A percentile compares a stretch with the other conserved stretches of the same genome.
These are phyloP conservation scores for Nicotiana otophora DNA, from an alignment of 257 asterid species.

Conservation along the genomic window DNA sequence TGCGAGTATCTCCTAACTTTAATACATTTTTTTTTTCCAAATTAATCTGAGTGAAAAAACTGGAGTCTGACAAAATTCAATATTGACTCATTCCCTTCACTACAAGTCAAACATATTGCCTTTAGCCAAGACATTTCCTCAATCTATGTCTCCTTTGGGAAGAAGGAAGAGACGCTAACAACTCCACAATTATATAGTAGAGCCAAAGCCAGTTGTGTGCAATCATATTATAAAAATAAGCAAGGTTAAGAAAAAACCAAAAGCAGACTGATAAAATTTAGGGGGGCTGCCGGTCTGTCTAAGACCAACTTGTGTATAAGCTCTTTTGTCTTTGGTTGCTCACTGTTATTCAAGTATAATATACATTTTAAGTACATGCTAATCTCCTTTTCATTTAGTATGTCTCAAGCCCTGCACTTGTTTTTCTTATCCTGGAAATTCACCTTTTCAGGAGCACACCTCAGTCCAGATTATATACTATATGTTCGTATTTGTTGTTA, in stretches of 20 bases:
- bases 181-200: neutral
- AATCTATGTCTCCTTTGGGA: neutral
- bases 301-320: neutral
- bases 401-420: neutral
- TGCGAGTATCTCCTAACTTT: too few relatives aligned
- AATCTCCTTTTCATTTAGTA: neutral
- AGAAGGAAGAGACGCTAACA: neutral
- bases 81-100: neutral
- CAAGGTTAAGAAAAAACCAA: neutral
- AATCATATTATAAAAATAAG: neutral
- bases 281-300: constrained; percentile 2
- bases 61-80: neutral
- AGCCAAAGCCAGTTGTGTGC: neutral
- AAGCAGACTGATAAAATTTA: neutral
- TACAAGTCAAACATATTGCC: constrained; percentile 4
- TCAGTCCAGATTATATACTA: too few relatives aligned
- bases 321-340: constrained; percentile 5
- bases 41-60: neutral
- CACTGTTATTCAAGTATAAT: neutral
- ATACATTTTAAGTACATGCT: neutral
- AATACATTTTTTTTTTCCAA: neutral
- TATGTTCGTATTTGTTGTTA: too few relatives aligned
- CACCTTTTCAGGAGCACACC: too few relatives aligned
- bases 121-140: constrained; percentile 4
- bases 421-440: too few relatives aligned